Evolutionary conservation across 2,329 filamentous ascomycete species (phyloP), one percentile per base, ranked within the genome.

Genomic region (Leptographium galeiforme): DNA sequence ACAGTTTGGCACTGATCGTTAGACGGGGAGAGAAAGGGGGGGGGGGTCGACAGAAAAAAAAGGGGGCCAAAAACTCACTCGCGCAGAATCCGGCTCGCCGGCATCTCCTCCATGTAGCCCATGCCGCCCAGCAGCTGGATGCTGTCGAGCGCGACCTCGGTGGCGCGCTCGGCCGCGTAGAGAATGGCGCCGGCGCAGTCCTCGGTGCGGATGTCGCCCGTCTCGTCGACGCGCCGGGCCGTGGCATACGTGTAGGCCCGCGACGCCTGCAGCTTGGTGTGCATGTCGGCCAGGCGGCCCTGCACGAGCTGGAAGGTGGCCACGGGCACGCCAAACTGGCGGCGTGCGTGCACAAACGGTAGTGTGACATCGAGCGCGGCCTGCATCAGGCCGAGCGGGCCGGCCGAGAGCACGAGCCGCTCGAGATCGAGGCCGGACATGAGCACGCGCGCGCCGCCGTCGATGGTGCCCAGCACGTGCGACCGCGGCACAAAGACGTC

Each of bases 381-480:
- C 74, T 95, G 89, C 93, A 98, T 98, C 58, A 97, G 81, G 41
- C 91, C 93, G 8, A 98, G 70, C 0, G 93, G 90, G 0, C 93
- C 93, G 18, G 91, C 87, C 61, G 85, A 90, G 49, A 98, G 80
- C 1, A 98, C 91, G 4, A 98, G 78, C 13, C 93, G 80, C 70
- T 98, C 93, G 38, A 98, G 79, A 65, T 98, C 93, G 5, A 98
- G 77, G 2, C 93, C 93, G 65, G 95, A 87, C 93, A 98, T 97
- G 38, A 98, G 75, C 5, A 98, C 91, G 58, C 81, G 82, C 32
- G 95, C 90, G 57, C 93, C 93, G 51, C 78, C 81, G 71, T 95
- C 86, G 55, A 95, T 64, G 41, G 78, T 68, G 34, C 93, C 93
- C 1, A 98, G 78, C 0, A 96, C 70, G 66, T 95, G 88, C 62